Base-by-base conservation (phyloP, 352 stramenopile species). In the Phytophthora kernoviae region DNA sequence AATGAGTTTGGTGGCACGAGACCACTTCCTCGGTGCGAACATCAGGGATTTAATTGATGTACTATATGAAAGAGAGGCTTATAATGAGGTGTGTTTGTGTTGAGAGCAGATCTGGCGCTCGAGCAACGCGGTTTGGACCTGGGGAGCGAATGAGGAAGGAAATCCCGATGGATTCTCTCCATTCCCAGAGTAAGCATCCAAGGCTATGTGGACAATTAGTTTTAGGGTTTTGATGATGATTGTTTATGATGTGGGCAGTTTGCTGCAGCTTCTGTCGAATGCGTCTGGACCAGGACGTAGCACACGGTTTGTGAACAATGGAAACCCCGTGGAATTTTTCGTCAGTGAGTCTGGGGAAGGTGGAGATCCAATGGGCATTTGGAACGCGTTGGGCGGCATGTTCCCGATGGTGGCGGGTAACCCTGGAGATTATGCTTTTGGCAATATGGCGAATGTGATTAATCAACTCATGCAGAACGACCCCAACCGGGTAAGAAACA, bases 401-500 rank as follows among this genome's bases (percentile, higher is more conserved):
- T 73, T 93, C 21, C 68, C 74, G 24, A 77, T 81, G 33, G 42
- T 91, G 22, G 69, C 76, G 14, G 75, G 81, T 39, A 90, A 91
- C 37, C 62, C 82, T 8, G 84, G 87, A 1, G 87, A 96, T 65
- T 96, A 96, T 42, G 87, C 84, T 4, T 90, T 96, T 55, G 87
- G 87, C 26, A 93, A 89, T 45, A 84, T 94, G 58, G 79, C 85
- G 14, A 92, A 71, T 42, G 72, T 96, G 21, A 94, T 96, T 50
- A 94, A 94, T 58, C 87, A 96, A 54, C 77, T 96, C 17, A 96
- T 96, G 87, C 84, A 93, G 49, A 93, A 94, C 63, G 87, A 96
- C 30, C 72, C 84, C 7, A 96, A 93, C 56, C 73, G 87, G 62
- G 87, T 94, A 80, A 59, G 77, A 65, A 3, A 10, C n/a, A n/a